Evolutionary conservation across 371 early-diverging fungal species (phyloP), one percentile per base, ranked within the genome.

Genomic region (Rhizopus arrhizus): DNA sequence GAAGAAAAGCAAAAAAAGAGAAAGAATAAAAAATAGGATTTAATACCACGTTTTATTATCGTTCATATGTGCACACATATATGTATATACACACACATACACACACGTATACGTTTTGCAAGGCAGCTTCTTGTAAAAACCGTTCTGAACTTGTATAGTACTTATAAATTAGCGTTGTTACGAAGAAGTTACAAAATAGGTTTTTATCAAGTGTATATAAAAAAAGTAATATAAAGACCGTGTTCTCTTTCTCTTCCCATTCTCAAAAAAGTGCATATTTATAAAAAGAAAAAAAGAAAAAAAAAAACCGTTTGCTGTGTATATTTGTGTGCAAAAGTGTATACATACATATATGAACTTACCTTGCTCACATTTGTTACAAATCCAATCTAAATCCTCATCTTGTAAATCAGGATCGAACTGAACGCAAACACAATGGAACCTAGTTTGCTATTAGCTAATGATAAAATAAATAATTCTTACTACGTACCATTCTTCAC

Each of bases 371-470:
- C 84, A 85, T 0, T 58, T 65, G 7, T 73, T 66, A 60, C 86
- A 85, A 15, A 71, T 53, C 78, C 76, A 82, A 52, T 74, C 83
- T 53, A 89, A 72, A 59, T 83, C 70, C 55, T 86, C 68, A 52
- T 82, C 74, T 6, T 77, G 85, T 53, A 70, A 68, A 57, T 87
- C 85, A 32, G 86, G 83, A 43, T 86, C 82, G 42, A 91, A 69
- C 32, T 80, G 73, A 13, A 91, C 85, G 56, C 92, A 91, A 8
- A 75, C 68, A 45, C 89, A 88, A 64, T 91, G 92, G 63, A 84
- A 91, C 91, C 91, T 91, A 67, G 40, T 46, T 28, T 47, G n/a
- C 43, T 29, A 40, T 47, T 15, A 28, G 12, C 35, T 61, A 55
- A n/a, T 22, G 22, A 22, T 22, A 2, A 22, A 22, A 22, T 1